Evolutionary conservation across 1,284 basidiomycete species (phyloP).

Genomic region (Apiotrichum brassicae): DNA sequence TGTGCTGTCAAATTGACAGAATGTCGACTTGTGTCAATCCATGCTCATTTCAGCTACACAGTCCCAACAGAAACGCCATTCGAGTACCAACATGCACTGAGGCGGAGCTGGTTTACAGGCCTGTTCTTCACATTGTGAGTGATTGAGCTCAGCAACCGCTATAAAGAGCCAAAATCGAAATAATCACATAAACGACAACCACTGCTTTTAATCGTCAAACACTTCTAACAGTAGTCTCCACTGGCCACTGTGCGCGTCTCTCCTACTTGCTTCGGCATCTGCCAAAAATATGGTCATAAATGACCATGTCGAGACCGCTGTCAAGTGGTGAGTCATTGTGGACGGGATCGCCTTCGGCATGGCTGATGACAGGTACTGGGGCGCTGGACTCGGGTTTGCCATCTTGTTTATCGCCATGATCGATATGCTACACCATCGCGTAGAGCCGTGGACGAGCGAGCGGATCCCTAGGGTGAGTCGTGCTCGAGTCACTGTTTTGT

Average conservation of each 20-base stretch:
- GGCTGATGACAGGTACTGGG: slow-evolving; percentile 37
- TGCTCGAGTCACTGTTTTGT: neutral
- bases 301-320: neutral
- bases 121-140: slow-evolving; percentile 39
- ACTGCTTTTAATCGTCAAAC: neutral
- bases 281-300: slow-evolving; percentile 26
- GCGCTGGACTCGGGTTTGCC: slow-evolving; percentile 41
- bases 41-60: neutral
- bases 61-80: neutral
- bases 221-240: slow-evolving; percentile 31
- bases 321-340: slow-evolving; percentile 7
- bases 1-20: neutral
- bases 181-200: neutral
- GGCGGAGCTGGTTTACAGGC: slow-evolving; percentile 44
- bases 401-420: slow-evolving; percentile 40
- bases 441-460: slow-evolving; percentile 16
- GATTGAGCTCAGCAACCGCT: too few relatives aligned
- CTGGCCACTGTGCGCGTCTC: slow-evolving; percentile 43
- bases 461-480: slow-evolving; percentile 29
- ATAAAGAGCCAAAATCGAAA: too few relatives aligned
- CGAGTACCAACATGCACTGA: slow-evolving; percentile 43
- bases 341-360: too few relatives aligned
- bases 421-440: slow-evolving; percentile 37
- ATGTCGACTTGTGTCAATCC: neutral
- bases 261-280: slow-evolving; percentile 45